phyloP scores from a whole-genome alignment of 2,329 filamentous ascomycete genomes.

The Lithohypha guttulata region DNA sequence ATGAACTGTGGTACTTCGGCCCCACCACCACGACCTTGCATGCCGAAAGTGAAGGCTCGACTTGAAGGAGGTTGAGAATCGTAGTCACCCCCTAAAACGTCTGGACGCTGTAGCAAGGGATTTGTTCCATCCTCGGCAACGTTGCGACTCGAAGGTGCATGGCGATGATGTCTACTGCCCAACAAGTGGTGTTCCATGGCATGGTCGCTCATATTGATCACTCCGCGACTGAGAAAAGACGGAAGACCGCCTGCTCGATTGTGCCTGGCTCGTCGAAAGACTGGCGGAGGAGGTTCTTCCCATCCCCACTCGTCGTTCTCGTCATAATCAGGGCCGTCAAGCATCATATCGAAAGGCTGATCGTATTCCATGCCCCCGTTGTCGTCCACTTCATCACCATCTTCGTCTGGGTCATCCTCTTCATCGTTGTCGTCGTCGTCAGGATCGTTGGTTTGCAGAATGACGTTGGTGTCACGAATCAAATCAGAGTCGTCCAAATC shows the following conservation, averaged over 20 bases:
- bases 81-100: neutral
- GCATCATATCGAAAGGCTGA: constrained; percentile 17
- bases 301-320: constrained; percentile 42
- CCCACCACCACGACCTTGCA: neutral
- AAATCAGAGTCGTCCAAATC: constrained; percentile 15
- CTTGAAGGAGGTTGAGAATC: neutral
- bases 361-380: constrained; percentile 32
- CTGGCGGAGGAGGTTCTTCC: constrained; percentile 42
- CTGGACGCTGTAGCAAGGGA: constrained; percentile 63
- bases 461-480: constrained; percentile 12
- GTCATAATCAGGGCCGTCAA: constrained; percentile 30
- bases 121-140: constrained; percentile 72
- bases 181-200: constrained; percentile 8
- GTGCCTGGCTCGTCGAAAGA: constrained; percentile 34
- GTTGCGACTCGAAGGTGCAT: constrained; percentile 36
- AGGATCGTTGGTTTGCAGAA: constrained; percentile 12
- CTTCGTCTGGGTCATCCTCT: constrained; percentile 46
- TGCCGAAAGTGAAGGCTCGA: neutral
- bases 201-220: constrained; percentile 17
- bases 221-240: constrained; percentile 33
- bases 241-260: constrained; percentile 53
- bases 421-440: constrained; percentile 17
- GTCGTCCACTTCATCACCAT: constrained; percentile 44
- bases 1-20: neutral
- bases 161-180: constrained; percentile 10